Percentiles rank a stretch among this genome's conserved stretches.
phyloP scores from a whole-genome alignment of 352 stramenopile species.

The Phytophthora pseudosyringae region DNA sequence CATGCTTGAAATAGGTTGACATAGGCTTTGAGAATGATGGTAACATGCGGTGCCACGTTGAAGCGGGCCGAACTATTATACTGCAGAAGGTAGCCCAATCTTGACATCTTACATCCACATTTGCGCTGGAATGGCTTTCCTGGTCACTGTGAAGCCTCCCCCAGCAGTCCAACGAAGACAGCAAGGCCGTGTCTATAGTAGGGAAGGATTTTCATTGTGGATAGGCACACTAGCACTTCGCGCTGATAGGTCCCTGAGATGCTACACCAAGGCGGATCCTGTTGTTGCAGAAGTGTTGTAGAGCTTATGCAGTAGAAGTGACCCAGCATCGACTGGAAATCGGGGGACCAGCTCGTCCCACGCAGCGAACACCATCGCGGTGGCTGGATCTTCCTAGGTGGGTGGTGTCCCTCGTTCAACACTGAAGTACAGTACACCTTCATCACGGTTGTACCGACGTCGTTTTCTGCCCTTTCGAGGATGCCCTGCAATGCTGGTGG shows the following conservation, averaged over 20 bases:
- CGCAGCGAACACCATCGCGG: conserved; percentile 2
- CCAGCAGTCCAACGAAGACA: conserved; percentile 14
- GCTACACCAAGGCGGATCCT: neutral
- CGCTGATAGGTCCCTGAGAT: conserved; percentile 10
- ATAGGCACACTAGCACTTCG: neutral
- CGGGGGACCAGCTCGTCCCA: conserved; percentile 13
- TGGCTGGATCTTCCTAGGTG: neutral
- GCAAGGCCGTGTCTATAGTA: neutral
- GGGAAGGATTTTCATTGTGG: conserved; percentile 13
- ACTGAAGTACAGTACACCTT: conserved; percentile 20
- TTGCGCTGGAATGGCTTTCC: neutral
- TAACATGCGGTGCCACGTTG: neutral
- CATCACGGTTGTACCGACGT: neutral
- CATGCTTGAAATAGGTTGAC: neutral
- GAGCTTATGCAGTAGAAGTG: neutral
- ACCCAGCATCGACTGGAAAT: conserved; percentile 8
- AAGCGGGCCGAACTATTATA: neutral
- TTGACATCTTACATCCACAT: conserved; percentile 3
- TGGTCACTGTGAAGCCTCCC: conserved; percentile 1
- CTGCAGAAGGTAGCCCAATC: neutral
- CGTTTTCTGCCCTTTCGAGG: neutral
- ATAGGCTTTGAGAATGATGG: neutral
- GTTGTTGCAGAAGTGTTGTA: neutral
- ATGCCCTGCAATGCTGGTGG: neutral
- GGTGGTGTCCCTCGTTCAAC: neutral